Conservation (phyloP, 2,329 filamentous ascomycete species). For the Aschersonia sp. region DNA sequence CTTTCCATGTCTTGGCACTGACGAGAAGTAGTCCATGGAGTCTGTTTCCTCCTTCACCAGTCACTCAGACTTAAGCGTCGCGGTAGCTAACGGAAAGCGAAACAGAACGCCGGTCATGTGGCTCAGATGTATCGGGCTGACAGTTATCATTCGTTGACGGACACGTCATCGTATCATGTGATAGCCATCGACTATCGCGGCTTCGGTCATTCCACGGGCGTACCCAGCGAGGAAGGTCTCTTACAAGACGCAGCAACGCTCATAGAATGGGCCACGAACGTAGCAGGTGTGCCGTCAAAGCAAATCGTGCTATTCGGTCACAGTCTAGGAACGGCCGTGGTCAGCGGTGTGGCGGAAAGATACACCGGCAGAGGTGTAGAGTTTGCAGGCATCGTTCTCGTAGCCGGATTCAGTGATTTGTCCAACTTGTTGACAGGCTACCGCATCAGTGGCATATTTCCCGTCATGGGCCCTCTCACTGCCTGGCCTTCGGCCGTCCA, state of each 20-base stretch:
- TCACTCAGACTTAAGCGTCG: background rate
- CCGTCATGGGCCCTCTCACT: slow-evolving; percentile 62
- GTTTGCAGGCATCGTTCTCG: slow-evolving; percentile 68
- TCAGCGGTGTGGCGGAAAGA: slow-evolving; percentile 57
- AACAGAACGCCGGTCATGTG: slow-evolving; percentile 71
- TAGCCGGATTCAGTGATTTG: slow-evolving; percentile 67
- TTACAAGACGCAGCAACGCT: slow-evolving; percentile 65
- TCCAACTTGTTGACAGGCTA: slow-evolving; percentile 64
- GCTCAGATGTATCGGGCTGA: slow-evolving; percentile 64
- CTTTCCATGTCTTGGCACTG: background rate
- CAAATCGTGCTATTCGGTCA: slow-evolving; percentile 76
- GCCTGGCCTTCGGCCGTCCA: slow-evolving; percentile 49
- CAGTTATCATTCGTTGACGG: slow-evolving; percentile 64
- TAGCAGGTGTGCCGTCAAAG: slow-evolving; percentile 48
- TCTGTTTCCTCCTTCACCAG: slow-evolving; percentile 21
- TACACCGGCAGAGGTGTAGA: slow-evolving; percentile 47
- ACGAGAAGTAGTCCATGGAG: slow-evolving; percentile 41
- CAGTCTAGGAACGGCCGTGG: slow-evolving; percentile 77
- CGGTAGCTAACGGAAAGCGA: slow-evolving; percentile 2
- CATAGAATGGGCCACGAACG: slow-evolving; percentile 56
- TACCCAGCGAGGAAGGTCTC: slow-evolving; percentile 65
- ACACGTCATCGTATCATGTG: slow-evolving; percentile 62
- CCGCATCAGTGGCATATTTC: slow-evolving; percentile 62
- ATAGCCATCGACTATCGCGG: slow-evolving; percentile 87
- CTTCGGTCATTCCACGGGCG: slow-evolving; percentile 69